Evolutionary conservation across 140 eudicot genomes (phyloP), one percentile per base, ranked within the genome.

Genomic region (Anethum foeniculum): DNA sequence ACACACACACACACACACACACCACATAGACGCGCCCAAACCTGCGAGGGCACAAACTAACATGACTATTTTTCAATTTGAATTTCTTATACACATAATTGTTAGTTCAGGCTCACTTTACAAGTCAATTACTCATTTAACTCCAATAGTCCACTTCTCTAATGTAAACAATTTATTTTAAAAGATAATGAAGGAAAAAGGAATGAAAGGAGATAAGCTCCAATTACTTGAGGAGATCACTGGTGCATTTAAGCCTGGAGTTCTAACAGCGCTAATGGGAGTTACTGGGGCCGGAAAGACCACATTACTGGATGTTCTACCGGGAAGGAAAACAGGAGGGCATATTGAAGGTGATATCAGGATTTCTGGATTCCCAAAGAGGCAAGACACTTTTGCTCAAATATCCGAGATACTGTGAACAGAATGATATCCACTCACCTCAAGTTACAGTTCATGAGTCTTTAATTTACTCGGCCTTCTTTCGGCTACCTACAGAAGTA

Each of bases 131-230:
- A 46, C n/a, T 11, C 78, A 74, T 19, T 43, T 1, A n/a, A 23
- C 56, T 74, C 19, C 43, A 11, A 19, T 21, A 10, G 7, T 23
- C 16, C 30, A n/a, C 52, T 41, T 41, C 32, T n/a, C 48, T 43
- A 34, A 71, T 38, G 43, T 7, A 16, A 32, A 19, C 43, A 5
- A 27, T 74, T 54, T 10, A 16, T 38, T 38, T 72, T 34, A 15
- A 58, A 80, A 93, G 98, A 93, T 85, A 76, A 90, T 91, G 96
- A 82, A 84, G 79, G 88, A 83, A 51, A 86, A 89, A 82, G 98
- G 98, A n/a, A 85, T 82, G 32, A 77, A 81, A 19, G 93, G 89
- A 71, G 88, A 88, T 23, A 85, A 85, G 79, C 87, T 93, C 78
- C 98, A 91, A 69, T 83, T 93, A 75, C 92, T 93, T 75, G 41